Evolutionary conservation across 768 basidiomycete species (phyloP).

Genomic region (Calocybe cyanea): DNA sequence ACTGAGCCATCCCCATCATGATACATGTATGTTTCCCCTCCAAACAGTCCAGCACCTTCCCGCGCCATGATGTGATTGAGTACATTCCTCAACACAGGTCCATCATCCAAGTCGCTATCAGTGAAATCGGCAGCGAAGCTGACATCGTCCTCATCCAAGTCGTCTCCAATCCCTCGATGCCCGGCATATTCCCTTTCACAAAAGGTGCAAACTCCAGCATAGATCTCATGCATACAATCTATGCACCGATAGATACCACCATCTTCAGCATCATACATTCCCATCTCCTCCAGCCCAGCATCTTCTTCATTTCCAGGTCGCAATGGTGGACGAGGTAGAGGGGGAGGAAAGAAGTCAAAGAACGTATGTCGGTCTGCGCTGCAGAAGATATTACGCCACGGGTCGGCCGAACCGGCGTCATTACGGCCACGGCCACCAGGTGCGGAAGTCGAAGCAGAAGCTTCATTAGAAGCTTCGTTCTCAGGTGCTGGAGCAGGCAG

Average conservation of each 20-base stretch:
- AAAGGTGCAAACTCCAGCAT: constrained; percentile 57
- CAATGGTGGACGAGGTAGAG: constrained; percentile 18
- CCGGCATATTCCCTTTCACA: constrained; percentile 62
- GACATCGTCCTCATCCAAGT: constrained; percentile 15
- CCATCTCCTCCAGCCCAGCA: constrained; percentile 40
- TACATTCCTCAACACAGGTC: constrained; percentile 1
- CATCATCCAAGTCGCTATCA: background rate
- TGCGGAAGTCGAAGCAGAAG: too few relatives aligned
- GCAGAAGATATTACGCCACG: constrained; percentile 66
- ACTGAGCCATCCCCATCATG: too few relatives aligned
- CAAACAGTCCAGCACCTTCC: too few relatives aligned
- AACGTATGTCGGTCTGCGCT: constrained; percentile 19
- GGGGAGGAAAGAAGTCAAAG: constrained; percentile 8
- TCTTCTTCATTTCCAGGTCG: constrained; percentile 19
- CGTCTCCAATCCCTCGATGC: constrained; percentile 43
- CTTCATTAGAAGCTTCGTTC: constrained; percentile 14
- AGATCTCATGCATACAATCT: constrained; percentile 77
- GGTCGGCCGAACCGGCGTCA: constrained; percentile 38
- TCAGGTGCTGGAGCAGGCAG: constrained; percentile 21
- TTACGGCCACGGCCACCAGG: constrained; percentile 16
- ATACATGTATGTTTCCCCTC: too few relatives aligned
- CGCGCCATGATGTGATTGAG: constrained; percentile 1
- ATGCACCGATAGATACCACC: constrained; percentile 74
- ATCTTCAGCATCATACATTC: constrained; percentile 71
- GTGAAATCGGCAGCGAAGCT: background rate